Base-by-base conservation (phyloP, 352 stramenopile genomes). In the Blastocystis sp. region DNA sequence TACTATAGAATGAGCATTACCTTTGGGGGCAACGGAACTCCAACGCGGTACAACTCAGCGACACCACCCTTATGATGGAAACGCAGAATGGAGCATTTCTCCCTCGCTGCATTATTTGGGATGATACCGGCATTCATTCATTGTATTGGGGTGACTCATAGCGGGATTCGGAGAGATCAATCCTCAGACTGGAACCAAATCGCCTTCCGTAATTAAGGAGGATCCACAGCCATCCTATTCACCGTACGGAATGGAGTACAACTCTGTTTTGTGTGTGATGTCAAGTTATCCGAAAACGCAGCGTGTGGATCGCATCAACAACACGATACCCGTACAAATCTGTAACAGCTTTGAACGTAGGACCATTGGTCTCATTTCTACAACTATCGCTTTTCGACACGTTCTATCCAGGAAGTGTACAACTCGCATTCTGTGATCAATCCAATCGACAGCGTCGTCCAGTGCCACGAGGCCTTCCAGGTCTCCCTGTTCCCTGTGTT, bases 141-240 rank as follows among this genome's bases (percentile, higher is more conserved):
- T 4, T 56, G 16, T 40, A 9, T 49, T 18, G 1, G 9, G 21
- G 0, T 56, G 8, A 32, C 4, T 0, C 7, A 34, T 75, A 75
- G 67, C 29, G 11, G 67, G 67, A 4, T 78, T 78, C 36, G 67
- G 67, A 18, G 32, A 46, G 21, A 78, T 78, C 40, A 78, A 78
- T 61, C 67, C 67, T 11, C 67, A 78, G 38, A 78, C 67, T 9
- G 67, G 67, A 44, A n/a, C 27, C 16, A 61, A 38, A 18, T 78
- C 67, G 7, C 9, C 18, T 4, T 42, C 29, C 29, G 4, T 36
- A 36, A 42, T 59, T 27, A 57, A 27, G 27, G 34, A 59, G 38
- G 24, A 61, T 14, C 36, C n/a, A n/a, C n/a, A n/a, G n/a, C n/a
- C n/a, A n/a, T n/a, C 27, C 16, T 42, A 38, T 27, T 78, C 67